These are phyloP conservation scores for Saccharomyces paradoxus DNA, from an alignment of 805 yeast genomes.

Conservation along the genomic window DNA sequence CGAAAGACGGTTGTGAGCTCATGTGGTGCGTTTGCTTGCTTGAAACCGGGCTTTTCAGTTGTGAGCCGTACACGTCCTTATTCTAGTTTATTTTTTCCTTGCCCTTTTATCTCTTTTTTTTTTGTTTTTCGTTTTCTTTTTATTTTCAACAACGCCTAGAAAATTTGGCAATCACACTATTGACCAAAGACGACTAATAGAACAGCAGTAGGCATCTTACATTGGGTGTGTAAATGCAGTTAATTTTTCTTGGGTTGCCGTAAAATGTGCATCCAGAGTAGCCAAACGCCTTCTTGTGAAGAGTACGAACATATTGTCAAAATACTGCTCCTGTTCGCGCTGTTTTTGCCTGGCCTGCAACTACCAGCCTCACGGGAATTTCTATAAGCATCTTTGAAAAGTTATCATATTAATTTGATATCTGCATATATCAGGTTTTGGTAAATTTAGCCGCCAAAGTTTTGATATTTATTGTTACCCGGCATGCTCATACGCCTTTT, in stretches of 20 bases:
- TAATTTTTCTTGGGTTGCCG: too few relatives aligned
- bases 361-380: too few relatives aligned
- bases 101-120: background rate
- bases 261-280: too few relatives aligned
- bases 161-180: background rate
- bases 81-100: background rate
- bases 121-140: background rate
- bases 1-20: conserved; percentile 35
- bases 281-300: too few relatives aligned
- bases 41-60: background rate
- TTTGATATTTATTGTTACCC: background rate
- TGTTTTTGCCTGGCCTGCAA: too few relatives aligned
- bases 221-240: too few relatives aligned
- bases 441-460: background rate
- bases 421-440: too few relatives aligned
- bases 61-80: background rate
- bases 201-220: background rate
- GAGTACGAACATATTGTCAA: too few relatives aligned
- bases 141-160: background rate
- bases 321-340: too few relatives aligned
- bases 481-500: background rate
- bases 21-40: background rate
- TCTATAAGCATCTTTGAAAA: background rate
- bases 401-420: too few relatives aligned
- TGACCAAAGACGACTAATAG: background rate